Conservation (phyloP, 305 asterid species). For the Plantago rigida region DNA sequence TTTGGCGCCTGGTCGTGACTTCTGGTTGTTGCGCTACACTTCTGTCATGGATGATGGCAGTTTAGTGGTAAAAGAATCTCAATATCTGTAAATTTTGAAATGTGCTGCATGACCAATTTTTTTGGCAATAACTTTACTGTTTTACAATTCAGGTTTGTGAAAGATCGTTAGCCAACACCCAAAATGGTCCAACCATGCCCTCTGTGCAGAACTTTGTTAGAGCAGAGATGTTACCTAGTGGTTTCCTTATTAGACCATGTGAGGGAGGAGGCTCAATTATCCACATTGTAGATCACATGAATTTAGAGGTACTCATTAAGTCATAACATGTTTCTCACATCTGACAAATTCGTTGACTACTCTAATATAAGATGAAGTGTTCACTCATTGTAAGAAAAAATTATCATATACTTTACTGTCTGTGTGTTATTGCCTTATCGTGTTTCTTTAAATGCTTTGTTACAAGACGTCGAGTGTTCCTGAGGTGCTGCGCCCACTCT, state of each 20-base stretch:
- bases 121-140: background rate
- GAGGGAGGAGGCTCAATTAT: slow-evolving; percentile 88
- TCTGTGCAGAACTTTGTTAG: slow-evolving; percentile 71
- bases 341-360: too few relatives aligned
- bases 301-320: slow-evolving; percentile 47
- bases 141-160: slow-evolving; percentile 56
- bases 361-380: too few relatives aligned
- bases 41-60: slow-evolving; percentile 87
- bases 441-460: background rate
- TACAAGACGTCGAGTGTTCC: slow-evolving; percentile 71
- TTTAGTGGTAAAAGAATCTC: slow-evolving; percentile 50
- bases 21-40: slow-evolving; percentile 77
- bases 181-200: slow-evolving; percentile 84
- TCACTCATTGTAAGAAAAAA: too few relatives aligned
- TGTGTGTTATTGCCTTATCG: too few relatives aligned
- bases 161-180: slow-evolving; percentile 73
- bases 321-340: too few relatives aligned
- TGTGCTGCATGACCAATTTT: background rate
- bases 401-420: too few relatives aligned
- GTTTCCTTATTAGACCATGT: slow-evolving; percentile 80
- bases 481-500: slow-evolving; percentile 80
- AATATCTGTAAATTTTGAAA: background rate
- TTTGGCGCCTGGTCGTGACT: slow-evolving; percentile 89
- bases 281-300: slow-evolving; percentile 82
- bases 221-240: slow-evolving; percentile 87